phyloP scores from a whole-genome alignment of 805 yeast species.

The Spathaspora passalidarum region DNA sequence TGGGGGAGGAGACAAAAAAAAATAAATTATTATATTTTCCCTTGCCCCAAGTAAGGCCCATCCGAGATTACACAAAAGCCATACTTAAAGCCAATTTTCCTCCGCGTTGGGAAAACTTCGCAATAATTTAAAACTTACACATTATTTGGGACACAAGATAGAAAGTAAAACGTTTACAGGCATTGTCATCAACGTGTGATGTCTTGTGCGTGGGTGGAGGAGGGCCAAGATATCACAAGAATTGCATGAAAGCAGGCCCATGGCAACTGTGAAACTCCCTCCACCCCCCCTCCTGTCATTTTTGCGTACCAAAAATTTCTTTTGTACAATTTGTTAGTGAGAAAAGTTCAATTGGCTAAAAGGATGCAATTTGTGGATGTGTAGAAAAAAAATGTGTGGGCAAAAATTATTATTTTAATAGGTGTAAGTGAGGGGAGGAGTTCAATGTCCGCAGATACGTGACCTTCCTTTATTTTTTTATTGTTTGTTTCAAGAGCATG shows the following conservation, averaged over 20 bases:
- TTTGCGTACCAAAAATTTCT: background rate
- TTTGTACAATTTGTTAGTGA: background rate
- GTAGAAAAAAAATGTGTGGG: background rate
- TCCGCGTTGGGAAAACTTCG: background rate
- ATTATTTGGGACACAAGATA: background rate
- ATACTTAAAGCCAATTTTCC: background rate
- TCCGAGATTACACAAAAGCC: conserved; percentile 3
- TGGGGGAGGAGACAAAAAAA: conserved; percentile 2
- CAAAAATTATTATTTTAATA: background rate
- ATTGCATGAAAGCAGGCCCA: background rate
- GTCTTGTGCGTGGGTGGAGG: background rate
- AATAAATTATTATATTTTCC: conserved; percentile 2
- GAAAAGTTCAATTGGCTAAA: too few species aligned
- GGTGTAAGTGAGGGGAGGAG: conserved; percentile 4
- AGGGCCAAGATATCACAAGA: background rate
- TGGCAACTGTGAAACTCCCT: background rate
- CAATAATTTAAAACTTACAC: background rate
- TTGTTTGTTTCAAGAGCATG: background rate
- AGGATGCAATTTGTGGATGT: background rate
- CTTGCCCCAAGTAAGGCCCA: conserved; percentile 7
- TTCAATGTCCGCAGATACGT: conserved; percentile 4
- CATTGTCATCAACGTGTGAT: background rate
- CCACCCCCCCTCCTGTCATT: background rate
- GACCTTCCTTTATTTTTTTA: background rate
- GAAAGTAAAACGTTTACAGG: background rate